These are phyloP conservation scores for Hemileccinum impolitum DNA, from an alignment of 768 basidiomycete species.

Conservation along the genomic window DNA sequence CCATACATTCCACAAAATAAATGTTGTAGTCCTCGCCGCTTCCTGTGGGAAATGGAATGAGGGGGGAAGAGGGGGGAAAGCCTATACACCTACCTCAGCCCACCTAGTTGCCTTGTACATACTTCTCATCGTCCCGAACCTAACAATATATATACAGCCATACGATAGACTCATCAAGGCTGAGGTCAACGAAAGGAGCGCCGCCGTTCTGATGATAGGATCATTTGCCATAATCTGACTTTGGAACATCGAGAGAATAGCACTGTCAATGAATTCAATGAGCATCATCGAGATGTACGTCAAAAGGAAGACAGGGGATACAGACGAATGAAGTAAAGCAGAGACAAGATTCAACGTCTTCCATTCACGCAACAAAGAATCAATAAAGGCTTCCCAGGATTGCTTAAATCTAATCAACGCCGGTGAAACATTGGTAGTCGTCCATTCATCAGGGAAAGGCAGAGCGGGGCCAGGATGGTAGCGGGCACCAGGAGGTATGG, in stretches of 20 bases:
- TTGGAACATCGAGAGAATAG: constrained; percentile 70
- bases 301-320: constrained; percentile 3
- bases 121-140: constrained; percentile 69
- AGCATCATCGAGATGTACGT: neutral
- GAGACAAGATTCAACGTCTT: constrained; percentile 75
- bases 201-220: constrained; percentile 58
- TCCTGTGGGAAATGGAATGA: constrained; percentile 40
- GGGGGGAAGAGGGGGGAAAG: neutral
- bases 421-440: constrained; percentile 50
- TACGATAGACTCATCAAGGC: constrained; percentile 69
- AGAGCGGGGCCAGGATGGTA: constrained; percentile 23
- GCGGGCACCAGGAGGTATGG: constrained; percentile 27
- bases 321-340: constrained; percentile 53
- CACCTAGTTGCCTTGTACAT: constrained; percentile 70
- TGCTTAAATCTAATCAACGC: constrained; percentile 60
- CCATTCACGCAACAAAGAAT: constrained; percentile 69
- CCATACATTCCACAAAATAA: constrained; percentile 66
- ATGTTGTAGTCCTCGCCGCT: constrained; percentile 47
- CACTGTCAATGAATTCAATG: constrained; percentile 34
- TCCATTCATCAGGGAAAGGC: constrained; percentile 55
- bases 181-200: constrained; percentile 61
- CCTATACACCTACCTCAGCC: constrained; percentile 52
- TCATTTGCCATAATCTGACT: constrained; percentile 47
- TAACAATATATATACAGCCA: constrained; percentile 70
- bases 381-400: constrained; percentile 71